Percentiles rank a stretch among this genome's conserved stretches.
phyloP scores from a whole-genome alignment of 495 filamentous ascomycete genomes.

The Penicillium riverlandense region DNA sequence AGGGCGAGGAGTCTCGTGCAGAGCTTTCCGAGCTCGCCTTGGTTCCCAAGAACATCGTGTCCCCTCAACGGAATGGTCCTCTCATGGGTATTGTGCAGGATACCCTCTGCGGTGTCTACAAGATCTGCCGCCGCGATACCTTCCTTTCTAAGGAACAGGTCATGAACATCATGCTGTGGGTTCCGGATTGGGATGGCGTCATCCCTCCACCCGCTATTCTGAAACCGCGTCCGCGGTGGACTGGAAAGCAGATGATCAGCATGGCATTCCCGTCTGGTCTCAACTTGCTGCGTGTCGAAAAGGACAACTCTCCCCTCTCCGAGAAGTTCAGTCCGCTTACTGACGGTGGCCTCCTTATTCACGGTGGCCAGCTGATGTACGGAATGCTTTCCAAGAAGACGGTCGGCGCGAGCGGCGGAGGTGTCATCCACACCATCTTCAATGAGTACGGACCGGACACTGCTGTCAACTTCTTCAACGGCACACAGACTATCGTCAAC shows the following conservation, averaged over 20 bases:
- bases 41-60: constrained; percentile 96
- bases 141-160: constrained; percentile 86
- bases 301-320: constrained; percentile 42
- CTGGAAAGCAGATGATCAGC: constrained; percentile 96
- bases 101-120: constrained; percentile 92
- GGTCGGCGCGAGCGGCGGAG: constrained; percentile 76
- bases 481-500: constrained; percentile 82
- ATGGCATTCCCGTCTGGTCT: constrained; percentile 83
- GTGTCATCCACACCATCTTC: constrained; percentile 92
- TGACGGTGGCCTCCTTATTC: constrained; percentile 76
- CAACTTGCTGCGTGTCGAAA: constrained; percentile 62
- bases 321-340: constrained; percentile 58
- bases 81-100: constrained; percentile 99
- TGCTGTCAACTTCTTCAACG: constrained; percentile 92
- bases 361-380: constrained; percentile 82
- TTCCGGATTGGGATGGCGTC: constrained; percentile 93
- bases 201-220: constrained; percentile 86
- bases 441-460: constrained; percentile 85
- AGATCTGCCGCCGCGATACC: constrained; percentile 85
- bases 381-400: constrained; percentile 90
- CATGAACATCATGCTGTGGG: constrained; percentile 95
- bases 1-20: constrained; percentile 90
- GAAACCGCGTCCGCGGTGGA: constrained; percentile 89
- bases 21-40: constrained; percentile 91
- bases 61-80: constrained; percentile 91